phyloP scores from a whole-genome alignment of 805 yeast genomes.

The Kurtzmaniella cleridarum region DNA sequence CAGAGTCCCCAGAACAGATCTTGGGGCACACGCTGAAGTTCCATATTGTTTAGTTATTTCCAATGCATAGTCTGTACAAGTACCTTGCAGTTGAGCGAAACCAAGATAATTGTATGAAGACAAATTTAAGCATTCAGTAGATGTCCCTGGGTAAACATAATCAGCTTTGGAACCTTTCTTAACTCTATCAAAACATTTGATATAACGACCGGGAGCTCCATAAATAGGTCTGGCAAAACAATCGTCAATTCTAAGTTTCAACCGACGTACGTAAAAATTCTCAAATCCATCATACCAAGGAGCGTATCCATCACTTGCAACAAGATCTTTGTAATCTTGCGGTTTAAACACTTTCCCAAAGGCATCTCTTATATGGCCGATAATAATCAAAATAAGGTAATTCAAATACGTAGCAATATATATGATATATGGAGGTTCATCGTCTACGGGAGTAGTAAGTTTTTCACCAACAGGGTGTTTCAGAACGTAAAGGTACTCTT shows the following conservation, averaged over 20 bases:
- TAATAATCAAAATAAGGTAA: slow-evolving; percentile 75
- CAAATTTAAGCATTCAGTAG: slow-evolving; percentile 75
- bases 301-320: slow-evolving; percentile 84
- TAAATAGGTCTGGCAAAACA: slow-evolving; percentile 95
- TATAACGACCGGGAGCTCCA: slow-evolving; percentile 94
- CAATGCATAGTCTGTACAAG: slow-evolving; percentile 77
- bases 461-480: slow-evolving; percentile 53
- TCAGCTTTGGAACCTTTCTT: slow-evolving; percentile 60
- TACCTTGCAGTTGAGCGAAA: slow-evolving; percentile 92
- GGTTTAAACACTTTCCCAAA: slow-evolving; percentile 73
- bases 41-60: slow-evolving; percentile 65
- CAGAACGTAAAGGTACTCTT: slow-evolving; percentile 60
- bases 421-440: slow-evolving; percentile 82
- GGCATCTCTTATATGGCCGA: slow-evolving; percentile 90
- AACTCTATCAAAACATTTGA: slow-evolving; percentile 73
- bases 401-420: slow-evolving; percentile 79
- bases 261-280: slow-evolving; percentile 85
- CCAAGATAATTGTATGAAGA: slow-evolving; percentile 94
- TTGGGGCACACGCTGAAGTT: slow-evolving; percentile 71
- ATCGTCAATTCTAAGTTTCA: slow-evolving; percentile 87
- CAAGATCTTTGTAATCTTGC: slow-evolving; percentile 55
- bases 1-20: slow-evolving; percentile 68
- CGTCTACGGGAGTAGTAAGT: slow-evolving; percentile 58
- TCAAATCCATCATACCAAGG: slow-evolving; percentile 95
- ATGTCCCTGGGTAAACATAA: slow-evolving; percentile 71